Evolutionary conservation across 2,329 filamentous ascomycete species (phyloP), one percentile per base, ranked within the genome.

Genomic region (Penicillium carneum): DNA sequence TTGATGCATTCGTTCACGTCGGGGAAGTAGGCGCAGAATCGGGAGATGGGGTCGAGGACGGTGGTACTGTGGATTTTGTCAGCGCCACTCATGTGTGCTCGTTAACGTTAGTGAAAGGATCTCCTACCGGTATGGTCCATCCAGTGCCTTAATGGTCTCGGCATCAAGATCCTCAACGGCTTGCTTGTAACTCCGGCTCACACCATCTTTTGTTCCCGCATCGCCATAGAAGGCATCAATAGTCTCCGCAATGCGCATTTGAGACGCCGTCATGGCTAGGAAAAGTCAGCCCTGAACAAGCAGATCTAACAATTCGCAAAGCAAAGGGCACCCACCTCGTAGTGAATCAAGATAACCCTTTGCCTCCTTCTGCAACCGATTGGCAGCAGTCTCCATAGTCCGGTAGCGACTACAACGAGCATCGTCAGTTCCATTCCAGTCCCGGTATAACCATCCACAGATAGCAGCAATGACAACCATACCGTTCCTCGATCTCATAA

Each of bases 1-100:
- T 98, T 99, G 80, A 99, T 97, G 80, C 94, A 97, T 82, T 97
- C 93, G 80, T 99, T 99, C 75, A 99, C 93, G 77, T 99, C 95
- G 36, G 95, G 94, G 79, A 99, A 99, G 82, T 99, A 99, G 69
- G 92, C 92, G 82, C 94, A 98, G 83, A 98, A 99, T 67, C 93
- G 88, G 66, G 90, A 90, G 76, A 99, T 99, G 43, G 95, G 95
- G 71, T 99, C 95, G 49, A 99, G 86, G 31, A 99, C 95, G 6
- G 95, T 98, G 45, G 91, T 90, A 79, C 91, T 90, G 26, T 47
- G 41, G 68, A 61, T 43, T 18, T 18, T 54, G 26, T 41, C 20
- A 57, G 41, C 38, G 4, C 41, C 3, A 38, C 12, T 38, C 52
- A 18, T 12, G 18, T 51, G 7, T 33, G 16, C 14, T 52, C 23